Evolutionary conservation across 1,139 yeast species (phyloP), one percentile per base, ranked within the genome.

Genomic region (Protomyces gravidus): DNA sequence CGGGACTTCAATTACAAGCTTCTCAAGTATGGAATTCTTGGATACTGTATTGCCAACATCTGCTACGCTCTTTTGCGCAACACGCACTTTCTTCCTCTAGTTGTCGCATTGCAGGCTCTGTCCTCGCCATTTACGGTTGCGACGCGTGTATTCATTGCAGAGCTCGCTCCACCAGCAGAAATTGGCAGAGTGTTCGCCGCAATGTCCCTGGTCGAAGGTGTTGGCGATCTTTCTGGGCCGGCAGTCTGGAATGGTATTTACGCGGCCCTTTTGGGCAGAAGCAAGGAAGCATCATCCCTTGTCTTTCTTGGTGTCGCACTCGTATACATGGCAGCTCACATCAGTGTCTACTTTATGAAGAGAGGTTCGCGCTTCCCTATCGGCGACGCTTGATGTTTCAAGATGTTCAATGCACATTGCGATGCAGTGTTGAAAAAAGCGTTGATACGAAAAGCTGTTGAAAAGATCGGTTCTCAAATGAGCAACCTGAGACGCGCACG

Each of bases 41-140:
- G 42, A 9, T 36, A n/a, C 42, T 19, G 42, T 5, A 9, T 17
- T 2, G 17, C 42, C 21, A 15, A 15, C 17, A 11, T 36, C 21
- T 36, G 42, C 42, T 36, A 36, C 9, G 87, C 48, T 5, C 5
- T 27, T 7, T 9, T 45, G 5, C 48, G 32, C 32, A 19, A 45
- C 17, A n/a, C 26, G 19, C 15, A 5, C 2, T 15, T 36, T 17
- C 13, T 45, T 27, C 47, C 47, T 3, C n/a, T 45, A 15, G 23
- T 45, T 45, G 15, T 45, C n/a, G 9, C 17, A 13, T 15, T 45
- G 2, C 47, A 45, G 26, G 47, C 47, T 4, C n/a, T 45, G 1
- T 45, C 30, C n/a, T 23, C 47, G 5, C 47, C 47, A 5, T 26
- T 45, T 17, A 23, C 47, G 3, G 26, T 45, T 13, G 27, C 26